Conservation (phyloP, 306 rosid species). For the Canavalia ensiformis region DNA sequence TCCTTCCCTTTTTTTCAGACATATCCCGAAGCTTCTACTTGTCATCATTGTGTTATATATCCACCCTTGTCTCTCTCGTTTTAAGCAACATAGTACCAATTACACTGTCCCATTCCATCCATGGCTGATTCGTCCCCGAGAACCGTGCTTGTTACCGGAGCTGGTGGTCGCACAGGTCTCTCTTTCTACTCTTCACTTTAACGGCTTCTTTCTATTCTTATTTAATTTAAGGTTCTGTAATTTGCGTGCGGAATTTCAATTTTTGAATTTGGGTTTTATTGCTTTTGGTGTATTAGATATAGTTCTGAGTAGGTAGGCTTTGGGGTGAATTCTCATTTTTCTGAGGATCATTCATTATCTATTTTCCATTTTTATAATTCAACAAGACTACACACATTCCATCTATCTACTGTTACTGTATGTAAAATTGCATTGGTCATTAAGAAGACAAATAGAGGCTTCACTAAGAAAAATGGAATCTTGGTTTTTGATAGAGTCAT, state of each 20-base stretch:
- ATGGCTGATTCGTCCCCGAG: slow-evolving; percentile 72
- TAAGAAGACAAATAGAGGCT: no score
- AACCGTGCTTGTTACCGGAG: slow-evolving; percentile 93
- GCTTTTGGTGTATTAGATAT: not conserved
- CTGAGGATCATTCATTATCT: no score
- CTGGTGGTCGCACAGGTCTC: slow-evolving; percentile 93
- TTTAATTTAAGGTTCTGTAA: not conserved
- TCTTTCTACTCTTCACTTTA: not conserved
- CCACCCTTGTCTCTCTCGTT: no score
- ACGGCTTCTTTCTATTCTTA: not conserved
- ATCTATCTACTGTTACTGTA: not conserved
- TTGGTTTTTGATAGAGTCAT: not conserved
- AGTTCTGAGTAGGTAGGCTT: not conserved
- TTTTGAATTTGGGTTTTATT: not conserved
- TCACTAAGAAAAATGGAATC: no score
- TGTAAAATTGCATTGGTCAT: no score
- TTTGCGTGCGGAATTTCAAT: not conserved
- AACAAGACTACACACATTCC: no score
- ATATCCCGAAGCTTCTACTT: not conserved
- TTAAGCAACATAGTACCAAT: not conserved
- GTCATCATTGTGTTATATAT: not conserved
- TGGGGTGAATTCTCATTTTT: no score
- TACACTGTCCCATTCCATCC: not conserved
- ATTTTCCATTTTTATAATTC: no score
- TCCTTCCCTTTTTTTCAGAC: not conserved